Percentiles rank a stretch among this genome's conserved stretches.
These are phyloP conservation scores for Stellera chamaejasme DNA, from an alignment of 345 rosid genomes.

Conservation along the genomic window DNA sequence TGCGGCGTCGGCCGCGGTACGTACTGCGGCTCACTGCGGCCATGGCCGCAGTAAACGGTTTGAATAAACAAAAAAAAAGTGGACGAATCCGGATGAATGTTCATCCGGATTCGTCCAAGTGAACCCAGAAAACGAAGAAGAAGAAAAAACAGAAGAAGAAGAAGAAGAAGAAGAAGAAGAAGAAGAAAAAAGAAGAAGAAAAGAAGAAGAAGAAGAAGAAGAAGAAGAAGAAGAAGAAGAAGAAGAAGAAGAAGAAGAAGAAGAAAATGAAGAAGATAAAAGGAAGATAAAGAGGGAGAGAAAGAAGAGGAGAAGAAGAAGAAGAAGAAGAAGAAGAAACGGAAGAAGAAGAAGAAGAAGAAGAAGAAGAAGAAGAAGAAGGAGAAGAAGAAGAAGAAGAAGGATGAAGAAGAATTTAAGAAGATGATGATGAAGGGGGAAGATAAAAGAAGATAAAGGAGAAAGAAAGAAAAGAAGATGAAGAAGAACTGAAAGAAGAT, in stretches of 20 bases:
- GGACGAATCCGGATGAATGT: too few relatives aligned
- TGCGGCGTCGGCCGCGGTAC: too few relatives aligned
- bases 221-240: not conserved
- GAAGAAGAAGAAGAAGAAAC: not conserved
- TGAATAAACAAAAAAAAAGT: too few relatives aligned
- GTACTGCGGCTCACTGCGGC: too few relatives aligned
- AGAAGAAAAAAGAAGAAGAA: not conserved
- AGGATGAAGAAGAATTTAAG: too few relatives aligned
- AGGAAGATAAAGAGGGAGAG: not conserved
- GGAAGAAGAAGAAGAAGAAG: not conserved
- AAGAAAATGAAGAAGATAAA: too few relatives aligned
- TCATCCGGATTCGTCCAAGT: too few relatives aligned
- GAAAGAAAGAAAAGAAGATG: not conserved
- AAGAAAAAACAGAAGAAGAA: not conserved
- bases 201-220: not conserved
- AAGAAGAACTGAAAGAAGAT: too few relatives aligned
- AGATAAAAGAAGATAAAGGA: not conserved
- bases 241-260: not conserved
- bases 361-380: not conserved
- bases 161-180: not conserved
- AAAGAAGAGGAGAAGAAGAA: not conserved
- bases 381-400: not conserved
- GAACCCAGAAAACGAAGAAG: not conserved
- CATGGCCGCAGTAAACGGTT: too few relatives aligned
- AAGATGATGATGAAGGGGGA: not conserved